Conservation (phyloP, 2,329 filamentous ascomycete species). For the Calonectria honghensis region DNA sequence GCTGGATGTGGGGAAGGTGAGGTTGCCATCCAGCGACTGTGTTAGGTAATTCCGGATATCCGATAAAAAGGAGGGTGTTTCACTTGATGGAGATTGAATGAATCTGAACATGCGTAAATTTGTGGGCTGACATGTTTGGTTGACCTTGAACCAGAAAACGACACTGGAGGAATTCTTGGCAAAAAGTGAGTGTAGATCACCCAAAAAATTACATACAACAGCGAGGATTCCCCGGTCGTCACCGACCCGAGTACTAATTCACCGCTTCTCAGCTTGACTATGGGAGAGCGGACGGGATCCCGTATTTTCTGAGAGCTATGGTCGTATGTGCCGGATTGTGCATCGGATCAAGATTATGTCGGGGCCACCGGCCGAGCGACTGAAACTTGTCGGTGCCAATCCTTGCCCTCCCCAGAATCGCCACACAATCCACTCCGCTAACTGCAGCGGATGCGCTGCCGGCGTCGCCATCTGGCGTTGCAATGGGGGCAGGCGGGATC, state of each 20-base stretch:
- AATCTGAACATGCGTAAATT: not conserved
- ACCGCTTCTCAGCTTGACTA: slow-evolving; percentile 8
- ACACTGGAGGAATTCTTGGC: not conserved
- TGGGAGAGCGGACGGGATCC: slow-evolving; percentile 1
- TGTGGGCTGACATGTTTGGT: not conserved
- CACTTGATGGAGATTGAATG: not conserved
- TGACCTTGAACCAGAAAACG: not conserved
- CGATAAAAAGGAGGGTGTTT: not conserved
- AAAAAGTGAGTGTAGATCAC: not conserved
- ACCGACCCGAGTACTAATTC: slow-evolving; percentile 15
- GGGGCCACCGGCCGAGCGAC: not conserved
- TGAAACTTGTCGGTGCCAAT: not conserved
- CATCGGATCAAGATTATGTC: not conserved
- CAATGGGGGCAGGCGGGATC: not conserved
- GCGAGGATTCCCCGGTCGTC: slow-evolving; percentile 16
- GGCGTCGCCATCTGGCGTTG: not conserved
- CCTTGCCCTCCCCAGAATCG: not conserved
- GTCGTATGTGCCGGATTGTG: not conserved
- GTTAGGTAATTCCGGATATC: not conserved
- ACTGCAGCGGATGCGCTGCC: not conserved
- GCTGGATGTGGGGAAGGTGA: not conserved
- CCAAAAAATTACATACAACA: slow-evolving; percentile 7
- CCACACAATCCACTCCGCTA: not conserved
- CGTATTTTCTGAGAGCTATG: slow-evolving; percentile 1
- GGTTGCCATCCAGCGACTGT: not conserved